These are phyloP conservation scores for Tylopilus sp. DNA, from an alignment of 768 basidiomycete species.

Conservation along the genomic window DNA sequence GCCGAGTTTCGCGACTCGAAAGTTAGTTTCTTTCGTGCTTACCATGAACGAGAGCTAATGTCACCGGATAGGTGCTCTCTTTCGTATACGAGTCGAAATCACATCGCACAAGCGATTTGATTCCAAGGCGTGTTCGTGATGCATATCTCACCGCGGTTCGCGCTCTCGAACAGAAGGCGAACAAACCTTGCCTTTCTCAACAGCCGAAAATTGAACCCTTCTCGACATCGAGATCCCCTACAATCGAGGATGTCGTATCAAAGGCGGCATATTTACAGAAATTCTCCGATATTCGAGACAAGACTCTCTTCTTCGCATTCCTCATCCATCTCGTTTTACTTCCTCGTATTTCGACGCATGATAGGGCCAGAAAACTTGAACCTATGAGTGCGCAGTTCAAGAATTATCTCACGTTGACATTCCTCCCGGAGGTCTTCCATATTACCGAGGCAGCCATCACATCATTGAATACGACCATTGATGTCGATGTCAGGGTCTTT, in stretches of 20 bases:
- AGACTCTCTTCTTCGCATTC: constrained; percentile 34
- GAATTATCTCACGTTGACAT: constrained; percentile 30
- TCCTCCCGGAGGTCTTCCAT: constrained; percentile 41
- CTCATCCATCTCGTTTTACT: constrained; percentile 40
- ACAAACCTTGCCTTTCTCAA: background rate
- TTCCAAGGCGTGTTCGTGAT: constrained; percentile 8
- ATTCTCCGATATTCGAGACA: constrained; percentile 4
- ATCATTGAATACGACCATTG: constrained; percentile 27
- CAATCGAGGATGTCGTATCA: constrained; percentile 5
- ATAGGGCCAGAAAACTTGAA: constrained; percentile 37
- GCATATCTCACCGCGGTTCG: constrained; percentile 8
- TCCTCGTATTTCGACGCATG: constrained; percentile 33
- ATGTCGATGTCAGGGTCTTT: constrained; percentile 56
- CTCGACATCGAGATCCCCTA: background rate
- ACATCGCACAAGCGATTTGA: constrained; percentile 9
- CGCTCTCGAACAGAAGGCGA: constrained; percentile 6
- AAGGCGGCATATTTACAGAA: constrained; percentile 7
- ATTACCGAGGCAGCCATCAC: constrained; percentile 27
- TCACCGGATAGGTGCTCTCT: constrained; percentile 47
- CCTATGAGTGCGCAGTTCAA: constrained; percentile 29
- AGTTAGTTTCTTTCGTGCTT: constrained; percentile 30
- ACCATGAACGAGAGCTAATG: background rate
- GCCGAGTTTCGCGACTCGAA: constrained; percentile 63
- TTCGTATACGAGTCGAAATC: constrained; percentile 51
- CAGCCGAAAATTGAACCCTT: background rate